phyloP scores from a whole-genome alignment of 2,329 filamentous ascomycete species.

The Botrytis hyacinthi region DNA sequence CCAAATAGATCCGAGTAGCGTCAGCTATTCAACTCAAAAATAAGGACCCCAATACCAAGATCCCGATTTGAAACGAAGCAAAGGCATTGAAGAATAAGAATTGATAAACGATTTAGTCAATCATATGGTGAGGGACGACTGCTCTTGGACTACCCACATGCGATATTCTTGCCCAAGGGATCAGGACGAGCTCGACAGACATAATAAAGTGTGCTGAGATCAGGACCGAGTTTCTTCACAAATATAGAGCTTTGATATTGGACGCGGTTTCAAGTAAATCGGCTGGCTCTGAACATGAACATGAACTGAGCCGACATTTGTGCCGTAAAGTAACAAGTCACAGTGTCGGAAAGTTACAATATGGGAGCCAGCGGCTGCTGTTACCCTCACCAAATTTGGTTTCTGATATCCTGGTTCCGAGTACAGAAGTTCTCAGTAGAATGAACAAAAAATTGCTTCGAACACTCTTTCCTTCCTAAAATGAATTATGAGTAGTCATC shows the following conservation, averaged over 20 bases:
- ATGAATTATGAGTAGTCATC: not conserved
- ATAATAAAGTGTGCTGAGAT: not conserved
- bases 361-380: too few species aligned
- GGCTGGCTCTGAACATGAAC: not conserved
- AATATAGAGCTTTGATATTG: not conserved
- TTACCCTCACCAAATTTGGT: not conserved
- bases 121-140: not conserved
- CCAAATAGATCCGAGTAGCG: not conserved
- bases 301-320: not conserved
- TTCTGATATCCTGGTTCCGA: not conserved
- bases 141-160: not conserved
- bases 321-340: not conserved
- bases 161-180: not conserved
- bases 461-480: not conserved
- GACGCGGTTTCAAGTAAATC: not conserved
- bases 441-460: not conserved
- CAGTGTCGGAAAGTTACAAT: not conserved
- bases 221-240: too few species aligned
- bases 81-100: not conserved
- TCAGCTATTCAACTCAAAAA: not conserved
- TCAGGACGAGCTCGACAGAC: not conserved
- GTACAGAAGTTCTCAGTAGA: not conserved
- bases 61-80: not conserved
- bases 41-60: not conserved
- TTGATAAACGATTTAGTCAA: not conserved